These are phyloP conservation scores for Diutina pseudorugosa DNA, from an alignment of 1,139 yeast genomes.

Conservation along the genomic window DNA sequence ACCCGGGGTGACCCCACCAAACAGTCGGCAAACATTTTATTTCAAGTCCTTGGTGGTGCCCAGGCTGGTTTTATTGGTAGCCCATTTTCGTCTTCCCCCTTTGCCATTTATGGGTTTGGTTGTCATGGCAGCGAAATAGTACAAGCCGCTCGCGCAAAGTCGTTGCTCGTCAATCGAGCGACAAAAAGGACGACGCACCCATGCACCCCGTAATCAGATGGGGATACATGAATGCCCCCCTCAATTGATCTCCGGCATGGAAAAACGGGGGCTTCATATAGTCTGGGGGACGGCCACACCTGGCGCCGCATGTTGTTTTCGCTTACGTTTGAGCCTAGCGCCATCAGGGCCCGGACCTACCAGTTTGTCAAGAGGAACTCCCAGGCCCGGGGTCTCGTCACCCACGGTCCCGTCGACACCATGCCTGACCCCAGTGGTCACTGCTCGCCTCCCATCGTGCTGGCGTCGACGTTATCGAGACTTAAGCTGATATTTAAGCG, in stretches of 20 bases:
- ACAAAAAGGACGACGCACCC: not conserved
- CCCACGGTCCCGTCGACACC: not conserved
- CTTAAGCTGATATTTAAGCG: not conserved
- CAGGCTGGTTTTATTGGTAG: too few species aligned
- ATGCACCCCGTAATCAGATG: not conserved
- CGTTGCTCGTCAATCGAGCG: not conserved
- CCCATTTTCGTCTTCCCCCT: not conserved
- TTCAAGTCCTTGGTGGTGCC: too few species aligned
- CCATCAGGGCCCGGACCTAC: not conserved
- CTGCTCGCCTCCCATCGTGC: not conserved
- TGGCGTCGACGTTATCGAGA: not conserved
- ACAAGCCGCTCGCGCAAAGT: not conserved
- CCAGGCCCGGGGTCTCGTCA: not conserved
- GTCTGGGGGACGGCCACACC: not conserved
- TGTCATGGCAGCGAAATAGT: not conserved
- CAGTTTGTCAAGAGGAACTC: not conserved
- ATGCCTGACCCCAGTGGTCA: not conserved
- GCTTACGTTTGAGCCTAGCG: not conserved
- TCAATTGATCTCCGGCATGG: not conserved
- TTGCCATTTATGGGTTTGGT: not conserved
- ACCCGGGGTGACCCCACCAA: too few species aligned
- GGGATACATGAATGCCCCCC: not conserved
- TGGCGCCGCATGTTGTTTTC: not conserved
- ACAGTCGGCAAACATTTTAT: too few species aligned
- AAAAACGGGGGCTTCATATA: not conserved